phyloP scores from a whole-genome alignment of 805 yeast genomes.

The Metschnikowia matae region DNA sequence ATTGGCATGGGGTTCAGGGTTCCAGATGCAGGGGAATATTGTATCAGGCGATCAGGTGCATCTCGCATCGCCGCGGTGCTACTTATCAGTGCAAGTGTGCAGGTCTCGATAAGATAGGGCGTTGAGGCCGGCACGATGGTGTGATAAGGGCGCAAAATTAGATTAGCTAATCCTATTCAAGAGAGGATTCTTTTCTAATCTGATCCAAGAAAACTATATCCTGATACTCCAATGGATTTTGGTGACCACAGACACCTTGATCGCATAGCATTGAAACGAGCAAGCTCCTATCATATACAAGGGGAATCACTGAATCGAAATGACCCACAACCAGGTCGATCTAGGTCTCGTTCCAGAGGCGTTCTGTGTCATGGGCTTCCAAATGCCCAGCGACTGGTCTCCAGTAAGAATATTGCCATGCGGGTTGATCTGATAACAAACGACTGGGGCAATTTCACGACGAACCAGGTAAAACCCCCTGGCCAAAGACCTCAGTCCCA shows the following conservation, averaged over 20 bases:
- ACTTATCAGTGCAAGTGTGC: constrained; percentile 1
- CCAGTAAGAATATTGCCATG: not conserved
- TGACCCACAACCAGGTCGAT: not conserved
- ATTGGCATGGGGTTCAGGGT: too few relatives aligned
- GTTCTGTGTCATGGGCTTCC: not conserved
- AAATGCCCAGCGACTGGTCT: not conserved
- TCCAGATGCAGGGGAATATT: too few relatives aligned
- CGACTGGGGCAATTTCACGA: not conserved
- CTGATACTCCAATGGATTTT: not conserved
- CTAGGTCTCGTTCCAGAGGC: not conserved
- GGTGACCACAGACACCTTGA: not conserved
- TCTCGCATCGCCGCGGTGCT: constrained; percentile 1
- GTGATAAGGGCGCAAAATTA: constrained; percentile 1
- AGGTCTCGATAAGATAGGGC: constrained; percentile 2
- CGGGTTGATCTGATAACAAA: not conserved
- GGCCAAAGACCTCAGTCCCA: not conserved
- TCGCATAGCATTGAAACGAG: not conserved
- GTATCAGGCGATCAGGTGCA: not conserved
- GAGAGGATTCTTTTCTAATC: not conserved
- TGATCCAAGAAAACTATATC: not conserved
- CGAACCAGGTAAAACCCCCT: not conserved
- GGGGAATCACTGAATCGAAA: not conserved
- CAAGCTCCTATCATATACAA: constrained; percentile 1
- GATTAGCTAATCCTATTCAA: not conserved
- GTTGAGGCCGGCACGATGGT: not conserved